Base-by-base conservation (phyloP, 495 filamentous ascomycete genomes). In the Oleoguttula mirabilis region DNA sequence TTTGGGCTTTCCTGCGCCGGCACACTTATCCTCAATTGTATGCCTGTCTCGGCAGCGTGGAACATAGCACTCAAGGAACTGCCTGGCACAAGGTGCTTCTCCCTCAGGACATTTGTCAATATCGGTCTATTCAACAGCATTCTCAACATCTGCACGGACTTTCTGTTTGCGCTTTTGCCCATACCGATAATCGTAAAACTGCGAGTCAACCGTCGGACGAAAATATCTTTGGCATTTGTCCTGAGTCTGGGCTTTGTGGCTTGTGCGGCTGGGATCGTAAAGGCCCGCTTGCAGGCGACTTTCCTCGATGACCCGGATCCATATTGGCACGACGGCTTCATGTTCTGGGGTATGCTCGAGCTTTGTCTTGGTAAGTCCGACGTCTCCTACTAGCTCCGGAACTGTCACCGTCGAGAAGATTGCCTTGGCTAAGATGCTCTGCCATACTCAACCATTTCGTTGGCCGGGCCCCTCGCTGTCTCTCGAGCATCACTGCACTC, bases 91-190 rank as follows among this genome's bases (percentile, higher is more conserved):
- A 49, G 50, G 36, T 60, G 58, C 54, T 60, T 50, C 42, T 47
- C 35, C 16, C 21, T 36, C 21, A 46, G 23, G 11, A 52, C 43
- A 22, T 58, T 54, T 27, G 43, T 47, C 10, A 45, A 50, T 39
- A 39, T 60, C 24, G 58, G 58, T 19, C 34, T 58, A 7, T 45
- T 54, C 28, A 54, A 54, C 39, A 24, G 15, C 30, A 47, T 55
- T 43, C 55, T 60, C 37, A 60, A 59, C 33, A 60, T 60, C 36
- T 20, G 44, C 22, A 60, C 55, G 16, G 58, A 60, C 41, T 39
- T 53, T 11, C 45, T 58, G 19, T 60, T 60, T 36, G 58, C 58
- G 5, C 42, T 51, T 8, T 16, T 58, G 11, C 58, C 56, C 0
- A 49, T 60, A 21, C 58, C 53, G 4, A 48, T 60, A 10, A 50